Evolutionary conservation across 306 rosid genomes (phyloP).

Genomic region (Prunus davidiana): DNA sequence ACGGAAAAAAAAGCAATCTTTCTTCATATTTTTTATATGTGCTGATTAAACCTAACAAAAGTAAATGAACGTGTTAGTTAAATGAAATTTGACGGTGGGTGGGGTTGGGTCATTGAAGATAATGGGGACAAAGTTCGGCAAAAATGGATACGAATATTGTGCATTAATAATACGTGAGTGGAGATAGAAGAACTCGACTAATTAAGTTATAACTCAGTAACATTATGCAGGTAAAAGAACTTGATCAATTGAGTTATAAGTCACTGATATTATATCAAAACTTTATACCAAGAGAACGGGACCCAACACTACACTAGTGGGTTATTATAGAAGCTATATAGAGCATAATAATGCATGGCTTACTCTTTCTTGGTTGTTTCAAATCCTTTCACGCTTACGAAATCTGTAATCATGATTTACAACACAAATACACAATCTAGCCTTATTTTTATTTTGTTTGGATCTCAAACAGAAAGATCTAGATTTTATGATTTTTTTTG

Average conservation of each 20-base stretch:
- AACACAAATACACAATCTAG: conserved; percentile 25
- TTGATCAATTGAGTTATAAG: too few relatives aligned
- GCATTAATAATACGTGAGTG: neutral
- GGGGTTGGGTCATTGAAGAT: conserved; percentile 2
- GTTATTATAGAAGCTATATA: neutral
- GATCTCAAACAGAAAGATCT: too few relatives aligned
- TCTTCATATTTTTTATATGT: too few relatives aligned
- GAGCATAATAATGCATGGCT: neutral
- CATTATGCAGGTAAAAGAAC: too few relatives aligned
- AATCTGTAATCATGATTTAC: conserved; percentile 27
- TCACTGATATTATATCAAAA: neutral
- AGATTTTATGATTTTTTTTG: too few relatives aligned
- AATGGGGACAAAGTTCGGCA: conserved; percentile 22
- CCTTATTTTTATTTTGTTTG: neutral
- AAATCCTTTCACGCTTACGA: conserved; percentile 3
- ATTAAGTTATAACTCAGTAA: too few relatives aligned
- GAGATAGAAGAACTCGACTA: too few relatives aligned
- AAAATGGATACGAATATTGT: neutral
- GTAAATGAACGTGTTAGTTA: neutral
- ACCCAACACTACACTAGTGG: neutral
- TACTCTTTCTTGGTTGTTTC: conserved; percentile 11
- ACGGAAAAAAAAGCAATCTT: neutral
- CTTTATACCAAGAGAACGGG: conserved; percentile 10
- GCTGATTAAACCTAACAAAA: too few relatives aligned
- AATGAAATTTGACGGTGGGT: neutral